These are phyloP conservation scores for Botrytis squamosa DNA, from an alignment of 2,329 filamentous ascomycete genomes.

Conservation along the genomic window DNA sequence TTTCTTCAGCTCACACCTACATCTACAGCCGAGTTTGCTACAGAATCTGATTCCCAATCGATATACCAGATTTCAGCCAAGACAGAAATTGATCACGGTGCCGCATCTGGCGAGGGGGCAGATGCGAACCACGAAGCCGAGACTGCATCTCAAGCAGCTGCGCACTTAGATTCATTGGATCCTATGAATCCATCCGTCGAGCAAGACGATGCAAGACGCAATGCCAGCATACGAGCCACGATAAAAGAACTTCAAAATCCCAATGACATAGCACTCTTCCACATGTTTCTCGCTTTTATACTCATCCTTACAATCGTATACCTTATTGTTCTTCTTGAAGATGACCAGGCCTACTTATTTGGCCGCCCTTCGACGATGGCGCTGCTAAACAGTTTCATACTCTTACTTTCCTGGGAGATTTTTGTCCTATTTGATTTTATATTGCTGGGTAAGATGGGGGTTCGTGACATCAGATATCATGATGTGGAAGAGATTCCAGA, in stretches of 20 bases:
- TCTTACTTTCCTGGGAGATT: background rate
- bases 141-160: background rate
- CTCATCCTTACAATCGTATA: background rate
- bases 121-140: background rate
- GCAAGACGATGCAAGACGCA: background rate
- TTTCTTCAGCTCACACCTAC: background rate
- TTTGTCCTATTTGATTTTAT: background rate
- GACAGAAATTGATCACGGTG: background rate
- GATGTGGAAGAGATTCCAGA: background rate
- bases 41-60: background rate
- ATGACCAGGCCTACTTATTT: background rate
- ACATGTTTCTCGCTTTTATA: background rate
- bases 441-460: accelerated
- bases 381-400: background rate
- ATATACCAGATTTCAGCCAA: background rate
- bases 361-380: background rate
- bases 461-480: background rate
- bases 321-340: background rate
- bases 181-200: background rate
- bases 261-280: too few species aligned
- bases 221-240: background rate
- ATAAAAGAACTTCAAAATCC: background rate
- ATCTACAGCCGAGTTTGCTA: background rate
- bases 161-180: background rate
- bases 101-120: accelerated